Conservation (phyloP, 208 protist species). For the Novymonas esmeraldas region DNA sequence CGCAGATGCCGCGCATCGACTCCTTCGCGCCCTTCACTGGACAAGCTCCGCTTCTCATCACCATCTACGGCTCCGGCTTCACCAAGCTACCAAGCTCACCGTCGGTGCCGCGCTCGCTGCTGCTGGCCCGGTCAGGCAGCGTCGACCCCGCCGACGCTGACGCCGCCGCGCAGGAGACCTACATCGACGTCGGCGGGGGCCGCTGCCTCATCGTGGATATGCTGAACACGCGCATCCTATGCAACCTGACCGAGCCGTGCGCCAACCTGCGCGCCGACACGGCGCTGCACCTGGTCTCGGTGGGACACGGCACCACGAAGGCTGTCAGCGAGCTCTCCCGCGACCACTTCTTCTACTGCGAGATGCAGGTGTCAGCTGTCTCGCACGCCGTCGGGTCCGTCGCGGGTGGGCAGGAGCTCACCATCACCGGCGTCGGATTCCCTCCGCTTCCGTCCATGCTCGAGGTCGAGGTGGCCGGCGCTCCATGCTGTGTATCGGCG, state of each 20-base stretch:
- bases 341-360: constrained; percentile 35
- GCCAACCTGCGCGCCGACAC: constrained; percentile 20
- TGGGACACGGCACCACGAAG: constrained; percentile 18
- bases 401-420: constrained; percentile 34
- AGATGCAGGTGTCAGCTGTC: constrained; percentile 23
- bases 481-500: constrained; percentile 21
- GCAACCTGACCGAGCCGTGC: constrained; percentile 33
- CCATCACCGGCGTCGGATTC: constrained; percentile 36
- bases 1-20: constrained; percentile 34
- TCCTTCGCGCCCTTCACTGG: constrained; percentile 35
- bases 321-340: not conserved
- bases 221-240: constrained; percentile 42
- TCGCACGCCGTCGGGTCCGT: constrained; percentile 28
- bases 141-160: not conserved
- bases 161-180: constrained; percentile 8
- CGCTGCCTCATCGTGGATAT: constrained; percentile 33
- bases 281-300: constrained; percentile 38
- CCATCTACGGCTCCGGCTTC: constrained; percentile 45
- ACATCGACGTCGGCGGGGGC: constrained; percentile 38
- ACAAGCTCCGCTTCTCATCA: constrained; percentile 43
- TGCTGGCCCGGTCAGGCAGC: not conserved
- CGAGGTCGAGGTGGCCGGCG: constrained; percentile 34
- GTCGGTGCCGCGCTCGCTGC: not conserved
- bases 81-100: constrained; percentile 38
- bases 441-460: constrained; percentile 13